A percentile compares a stretch with the other conserved stretches of the same genome.
Conservation (phyloP, 2,329 filamentous ascomycete species). For the Botryotinia narcissicola region DNA sequence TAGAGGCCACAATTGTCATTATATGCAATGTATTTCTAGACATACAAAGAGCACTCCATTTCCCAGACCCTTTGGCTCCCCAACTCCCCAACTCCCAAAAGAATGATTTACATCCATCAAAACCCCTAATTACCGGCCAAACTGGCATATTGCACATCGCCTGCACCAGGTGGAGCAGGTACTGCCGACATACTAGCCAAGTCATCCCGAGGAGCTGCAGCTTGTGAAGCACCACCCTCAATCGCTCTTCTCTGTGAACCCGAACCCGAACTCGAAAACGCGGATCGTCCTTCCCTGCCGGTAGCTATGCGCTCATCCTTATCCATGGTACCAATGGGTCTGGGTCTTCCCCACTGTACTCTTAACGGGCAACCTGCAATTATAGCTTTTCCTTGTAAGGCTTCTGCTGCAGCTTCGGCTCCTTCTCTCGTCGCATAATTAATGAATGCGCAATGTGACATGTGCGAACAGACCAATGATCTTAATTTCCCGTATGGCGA, state of each 20-base stretch:
- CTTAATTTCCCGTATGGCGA: constrained; percentile 84
- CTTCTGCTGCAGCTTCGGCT: constrained; percentile 80
- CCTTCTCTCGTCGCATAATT: constrained; percentile 85
- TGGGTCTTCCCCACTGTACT: constrained; percentile 90
- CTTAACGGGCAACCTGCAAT: constrained; percentile 88
- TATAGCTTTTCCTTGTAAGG: constrained; percentile 83
- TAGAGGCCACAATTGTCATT: constrained; percentile 6
- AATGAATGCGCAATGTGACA: constrained; percentile 94
- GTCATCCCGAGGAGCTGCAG: constrained; percentile 31
- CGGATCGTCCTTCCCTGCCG: constrained; percentile 70
- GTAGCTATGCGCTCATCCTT: constrained; percentile 79
- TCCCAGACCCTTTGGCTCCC: constrained; percentile 17
- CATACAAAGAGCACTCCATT: constrained; percentile 2
- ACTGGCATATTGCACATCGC: constrained; percentile 80
- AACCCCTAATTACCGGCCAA: constrained; percentile 69
- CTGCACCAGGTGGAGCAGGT: constrained; percentile 75
- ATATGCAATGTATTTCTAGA: constrained; percentile 17
- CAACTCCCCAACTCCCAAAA: constrained; percentile 36
- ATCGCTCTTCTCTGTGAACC: constrained; percentile 39
- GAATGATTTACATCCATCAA: constrained; percentile 19
- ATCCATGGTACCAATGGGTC: constrained; percentile 87
- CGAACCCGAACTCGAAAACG: constrained; percentile 44
- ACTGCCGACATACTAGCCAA: constrained; percentile 45
- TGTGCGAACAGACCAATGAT: constrained; percentile 91
- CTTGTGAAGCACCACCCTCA: constrained; percentile 31